Base-by-base conservation (phyloP, 371 early-diverging fungal genomes). In the Lichtheimia hyalospora region DNA sequence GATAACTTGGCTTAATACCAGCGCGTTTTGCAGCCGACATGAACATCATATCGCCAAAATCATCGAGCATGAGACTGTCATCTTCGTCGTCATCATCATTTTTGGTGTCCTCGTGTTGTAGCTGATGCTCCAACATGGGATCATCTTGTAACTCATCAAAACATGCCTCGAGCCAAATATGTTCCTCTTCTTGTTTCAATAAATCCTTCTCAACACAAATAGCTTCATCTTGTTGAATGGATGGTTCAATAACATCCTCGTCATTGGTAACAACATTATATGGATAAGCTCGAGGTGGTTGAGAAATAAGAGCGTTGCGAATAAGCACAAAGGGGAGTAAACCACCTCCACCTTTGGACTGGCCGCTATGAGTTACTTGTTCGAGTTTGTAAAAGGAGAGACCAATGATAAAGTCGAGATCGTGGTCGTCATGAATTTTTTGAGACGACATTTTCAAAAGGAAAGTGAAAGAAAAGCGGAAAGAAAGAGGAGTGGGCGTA, bases 111-210 rank as follows among this genome's bases (percentile, higher is more conserved):
- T 58, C 59, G 27, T 34, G 8, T 21, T 51, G 43, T 7, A 46
- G 21, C 46, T 46, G 46, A 10, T 34, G 34, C 10, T 34, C 34
- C 10, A 34, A 10, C 18, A 46, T 46, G n/a, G 46, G n/a, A 46
- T 46, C 21, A 46, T 46, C 24, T 23, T 57, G 25, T 28, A 57
- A 20, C n/a, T 64, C 52, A 42, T 64, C 60, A 54, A 64, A 64
- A 15, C 65, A 64, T 21, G 65, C 65, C 24, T 64, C 60, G 10
- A 64, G 56, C 65, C 65, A 64, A 34, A 14, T 56, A 15, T 64
- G 59, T 52, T 64, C 64, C 21, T 54, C 23, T 41, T 53, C 43
- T 34, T 61, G 54, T 34, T 57, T 41, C 13, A 46, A 46, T 27
- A 27, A 8, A 39, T 21, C 46, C 49, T 50, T 7, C 20, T 44